Base-by-base conservation (phyloP, 2,329 filamentous ascomycete genomes). In the Emydomyces testavorans region DNA sequence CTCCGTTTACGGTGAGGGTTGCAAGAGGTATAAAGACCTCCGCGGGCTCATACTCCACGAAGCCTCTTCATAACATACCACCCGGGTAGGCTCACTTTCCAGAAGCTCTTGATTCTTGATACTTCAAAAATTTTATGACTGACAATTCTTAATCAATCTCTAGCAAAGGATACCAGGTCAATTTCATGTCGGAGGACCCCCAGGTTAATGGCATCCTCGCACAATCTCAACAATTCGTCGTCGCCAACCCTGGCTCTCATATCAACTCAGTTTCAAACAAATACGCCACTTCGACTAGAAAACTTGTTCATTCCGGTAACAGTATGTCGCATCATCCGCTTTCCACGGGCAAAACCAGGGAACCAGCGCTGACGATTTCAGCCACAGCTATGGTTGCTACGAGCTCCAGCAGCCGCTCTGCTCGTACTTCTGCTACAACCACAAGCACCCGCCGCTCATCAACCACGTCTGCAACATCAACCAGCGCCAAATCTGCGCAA, bases 131-230 rank as follows among this genome's bases (percentile, higher is more conserved):
- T n/a, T n/a, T n/a, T n/a, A n/a, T n/a, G n/a, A 16, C 39, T 43
- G 11, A 42, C 21, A 6, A 15, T n/a, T 2, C 1, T 18, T 10
- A 42, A 40, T 34, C 16, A 28, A 15, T 35, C 4, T 52, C 53
- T 35, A 64, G 65, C 40, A 40, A 54, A 15, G 64, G 61, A 41
- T 71, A 69, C 56, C 67, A 67, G 50, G 60, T 71, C 61, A 69
- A 71, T 56, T 58, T 69, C 49, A 43, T 66, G 47, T 63, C 65
- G 42, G 60, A 61, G 49, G 47, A 50, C 2, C 46, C 49, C 13
- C 23, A 66, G 65, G 54, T 60, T 46, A n/a, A n/a, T 29, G 68
- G 67, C 31, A 70, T 71, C 50, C 57, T 71, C 26, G 65, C 66
- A 21, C 68, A 71, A 57, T 67, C 65, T 15, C 54, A 59, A 28